Percentiles rank a stretch among this genome's conserved stretches.
Conservation (phyloP, 2,329 filamentous ascomycete genomes). For the Exserohilum turcica region DNA sequence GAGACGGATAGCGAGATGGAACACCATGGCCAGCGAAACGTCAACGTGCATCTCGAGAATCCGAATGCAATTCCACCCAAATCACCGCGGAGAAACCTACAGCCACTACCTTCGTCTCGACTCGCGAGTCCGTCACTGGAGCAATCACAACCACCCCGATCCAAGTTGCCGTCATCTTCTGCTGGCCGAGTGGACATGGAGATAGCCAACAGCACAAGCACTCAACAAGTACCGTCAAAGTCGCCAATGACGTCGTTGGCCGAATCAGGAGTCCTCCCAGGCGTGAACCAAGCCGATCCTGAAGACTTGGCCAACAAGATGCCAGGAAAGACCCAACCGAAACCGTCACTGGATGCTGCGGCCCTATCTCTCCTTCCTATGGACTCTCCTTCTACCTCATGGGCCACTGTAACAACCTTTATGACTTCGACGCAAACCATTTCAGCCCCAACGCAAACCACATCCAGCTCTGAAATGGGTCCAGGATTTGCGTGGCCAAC, state of each 20-base stretch:
- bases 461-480: background rate
- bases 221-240: background rate
- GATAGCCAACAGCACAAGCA: background rate
- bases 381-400: background rate
- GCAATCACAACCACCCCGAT: background rate
- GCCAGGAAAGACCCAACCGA: constrained; percentile 17
- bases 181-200: background rate
- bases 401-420: background rate
- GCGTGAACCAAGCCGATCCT: constrained; percentile 11
- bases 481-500: background rate
- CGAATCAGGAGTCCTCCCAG: constrained; percentile 6
- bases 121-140: background rate
- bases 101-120: background rate
- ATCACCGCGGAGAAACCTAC: background rate
- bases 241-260: background rate
- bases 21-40: background rate
- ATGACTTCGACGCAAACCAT: background rate
- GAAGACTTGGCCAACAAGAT: constrained; percentile 1
- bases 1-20: background rate
- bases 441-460: background rate
- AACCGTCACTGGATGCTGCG: constrained; percentile 3
- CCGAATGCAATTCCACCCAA: background rate
- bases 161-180: background rate
- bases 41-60: background rate
- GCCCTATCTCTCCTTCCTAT: background rate